Evolutionary conservation across 129 eudicot species (phyloP), one percentile per base, ranked within the genome.

Genomic region (Flaveria trinervia): DNA sequence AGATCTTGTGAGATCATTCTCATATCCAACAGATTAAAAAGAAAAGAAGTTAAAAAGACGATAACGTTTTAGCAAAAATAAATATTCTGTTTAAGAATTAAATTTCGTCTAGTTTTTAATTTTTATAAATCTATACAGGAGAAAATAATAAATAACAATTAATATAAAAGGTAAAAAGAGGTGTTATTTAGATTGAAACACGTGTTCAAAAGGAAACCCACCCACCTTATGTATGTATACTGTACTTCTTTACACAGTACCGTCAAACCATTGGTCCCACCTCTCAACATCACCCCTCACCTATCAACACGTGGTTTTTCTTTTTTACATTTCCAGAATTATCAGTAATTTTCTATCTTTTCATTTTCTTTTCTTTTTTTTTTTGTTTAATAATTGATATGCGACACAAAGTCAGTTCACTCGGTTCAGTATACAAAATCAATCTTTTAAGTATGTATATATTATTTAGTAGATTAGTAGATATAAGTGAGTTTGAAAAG

Each of bases 221-320:
- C 22, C 64, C 54, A 78, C 77, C 66, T 79, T 65, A 44, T 79
- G 26, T 17, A n/a, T 17, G 56, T 45, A 17, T 77, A 45, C 70
- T 44, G 50, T 20, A 5, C 79, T 44, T 78, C 7, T 45, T 57
- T 59, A 39, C n/a, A 17, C 51, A 50, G 51, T 73, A 50, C 68
- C 81, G 68, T 77, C 67, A 71, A 61, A 33, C 72, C 18, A 14
- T 36, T 12, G 66, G 51, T 18, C 77, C 76, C 81, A 69, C 76
- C 23, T 48, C 43, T 46, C 72, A 7, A n/a, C 65, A 33, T 30
- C 76, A 70, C 54, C 26, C 52, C 22, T 76, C 39, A 22, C 15
- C 61, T 56, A 45, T 55, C 18, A 22, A 68, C 69, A 68, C 73
- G 41, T 20, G 54, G 39, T 51, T 22, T 3, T 11, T 33, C 52